Percentiles rank a stretch among this genome's conserved stretches.
These are phyloP conservation scores for Trichoderma arundinaceum DNA, from an alignment of 2,329 filamentous ascomycete species.

Conservation along the genomic window DNA sequence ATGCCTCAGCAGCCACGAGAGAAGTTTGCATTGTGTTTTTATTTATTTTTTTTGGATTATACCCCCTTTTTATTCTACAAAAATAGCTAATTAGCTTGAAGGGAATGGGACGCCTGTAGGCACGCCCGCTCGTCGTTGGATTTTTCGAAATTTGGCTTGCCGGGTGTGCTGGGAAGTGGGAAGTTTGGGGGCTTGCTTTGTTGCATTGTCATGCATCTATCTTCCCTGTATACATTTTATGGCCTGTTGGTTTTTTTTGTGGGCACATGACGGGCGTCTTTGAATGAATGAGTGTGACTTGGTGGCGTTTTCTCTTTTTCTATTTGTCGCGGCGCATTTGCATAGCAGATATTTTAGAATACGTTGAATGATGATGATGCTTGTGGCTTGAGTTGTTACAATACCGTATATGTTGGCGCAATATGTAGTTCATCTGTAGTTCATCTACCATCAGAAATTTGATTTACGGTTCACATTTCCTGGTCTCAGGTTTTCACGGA, in stretches of 20 bases:
- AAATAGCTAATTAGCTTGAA: too few relatives aligned
- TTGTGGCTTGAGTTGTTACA: not conserved
- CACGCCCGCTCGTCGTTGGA: too few relatives aligned
- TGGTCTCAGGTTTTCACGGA: too few relatives aligned
- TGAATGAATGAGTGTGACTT: slow-evolving; percentile 14
- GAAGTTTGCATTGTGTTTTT: slow-evolving; percentile 17
- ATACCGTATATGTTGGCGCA: too few relatives aligned
- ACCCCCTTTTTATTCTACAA: slow-evolving; percentile 26
- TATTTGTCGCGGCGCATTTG: slow-evolving; percentile 2
- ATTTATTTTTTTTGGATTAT: slow-evolving; percentile 34
- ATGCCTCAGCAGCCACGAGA: slow-evolving; percentile 11
- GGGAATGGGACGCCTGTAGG: too few relatives aligned
- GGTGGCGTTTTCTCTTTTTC: slow-evolving; percentile 10
- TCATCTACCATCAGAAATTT: too few relatives aligned
- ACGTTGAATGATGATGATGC: slow-evolving; percentile 25
- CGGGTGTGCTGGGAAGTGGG: too few relatives aligned
- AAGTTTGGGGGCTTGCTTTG: too few relatives aligned
- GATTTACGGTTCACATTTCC: too few relatives aligned
- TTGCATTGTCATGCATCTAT: too few relatives aligned
- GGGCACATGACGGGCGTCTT: not conserved
- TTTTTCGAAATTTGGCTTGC: too few relatives aligned
- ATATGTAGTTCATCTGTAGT: too few relatives aligned
- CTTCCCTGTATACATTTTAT: not conserved
- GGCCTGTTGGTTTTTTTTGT: not conserved
- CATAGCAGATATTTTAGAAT: slow-evolving; percentile 24